Conservation (phyloP, 2,329 filamentous ascomycete genomes). For the Lomentospora prolificans region DNA sequence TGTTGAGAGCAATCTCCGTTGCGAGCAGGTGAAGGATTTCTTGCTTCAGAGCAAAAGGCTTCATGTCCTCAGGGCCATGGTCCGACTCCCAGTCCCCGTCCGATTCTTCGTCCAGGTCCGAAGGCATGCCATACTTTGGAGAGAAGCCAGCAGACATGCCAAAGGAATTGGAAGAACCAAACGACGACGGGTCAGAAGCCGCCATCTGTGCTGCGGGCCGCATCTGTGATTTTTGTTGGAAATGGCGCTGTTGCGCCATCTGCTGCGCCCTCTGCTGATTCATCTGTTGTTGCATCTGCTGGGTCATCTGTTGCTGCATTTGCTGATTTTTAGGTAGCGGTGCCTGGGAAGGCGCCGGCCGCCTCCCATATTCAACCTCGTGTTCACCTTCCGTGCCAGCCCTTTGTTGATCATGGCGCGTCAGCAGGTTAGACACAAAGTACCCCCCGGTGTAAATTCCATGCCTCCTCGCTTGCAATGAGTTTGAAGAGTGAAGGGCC, state of each 20-base stretch:
- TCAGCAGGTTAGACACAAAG: conserved; percentile 34
- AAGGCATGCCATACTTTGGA: too few species aligned
- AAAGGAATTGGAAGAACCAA: too few species aligned
- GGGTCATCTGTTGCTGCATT: too few species aligned
- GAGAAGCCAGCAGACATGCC: too few species aligned
- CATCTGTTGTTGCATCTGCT: too few species aligned
- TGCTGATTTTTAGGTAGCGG: too few species aligned
- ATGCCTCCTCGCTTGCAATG: conserved; percentile 21
- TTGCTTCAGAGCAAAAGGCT: conserved; percentile 34
- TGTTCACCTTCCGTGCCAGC: conserved; percentile 24
- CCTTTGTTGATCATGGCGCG: conserved; percentile 17
- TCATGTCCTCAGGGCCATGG: conserved; percentile 15
- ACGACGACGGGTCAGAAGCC: too few species aligned
- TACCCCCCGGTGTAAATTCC: conserved; percentile 27
- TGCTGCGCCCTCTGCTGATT: too few species aligned
- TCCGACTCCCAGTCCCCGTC: not conserved
- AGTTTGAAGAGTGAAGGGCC: conserved; percentile 2
- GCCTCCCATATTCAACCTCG: conserved; percentile 27
- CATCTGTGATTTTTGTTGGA: too few species aligned
- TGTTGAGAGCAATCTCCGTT: conserved; percentile 36
- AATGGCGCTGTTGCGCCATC: too few species aligned
- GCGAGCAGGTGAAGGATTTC: conserved; percentile 36
- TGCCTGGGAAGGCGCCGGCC: conserved; percentile 9
- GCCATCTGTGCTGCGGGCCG: too few species aligned
- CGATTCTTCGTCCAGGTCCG: not conserved